These are phyloP conservation scores for Cyberlindnera euphorbiiphila DNA, from an alignment of 805 yeast genomes.

Conservation along the genomic window DNA sequence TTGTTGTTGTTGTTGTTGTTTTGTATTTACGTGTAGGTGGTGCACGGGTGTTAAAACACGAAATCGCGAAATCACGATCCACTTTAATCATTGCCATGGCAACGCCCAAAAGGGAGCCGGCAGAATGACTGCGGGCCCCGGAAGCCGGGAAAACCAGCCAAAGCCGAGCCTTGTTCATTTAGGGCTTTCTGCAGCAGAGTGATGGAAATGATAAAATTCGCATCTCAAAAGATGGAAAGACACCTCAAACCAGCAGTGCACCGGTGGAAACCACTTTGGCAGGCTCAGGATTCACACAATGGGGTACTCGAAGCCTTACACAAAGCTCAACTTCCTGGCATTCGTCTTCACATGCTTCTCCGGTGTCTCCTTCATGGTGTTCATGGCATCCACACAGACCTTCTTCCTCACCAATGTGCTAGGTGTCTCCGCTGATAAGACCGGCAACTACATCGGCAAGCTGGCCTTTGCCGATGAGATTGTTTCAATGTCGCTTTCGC, in stretches of 20 bases:
- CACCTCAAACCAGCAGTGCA: not conserved
- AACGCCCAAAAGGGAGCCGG: not conserved
- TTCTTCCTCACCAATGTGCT: constrained; percentile 39
- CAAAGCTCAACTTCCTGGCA: constrained; percentile 28
- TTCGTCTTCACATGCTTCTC: constrained; percentile 36
- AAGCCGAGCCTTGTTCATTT: not conserved
- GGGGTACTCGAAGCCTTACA: constrained; percentile 17
- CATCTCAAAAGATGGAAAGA: not conserved
- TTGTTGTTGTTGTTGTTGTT: constrained; percentile 15
- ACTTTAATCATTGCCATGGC: constrained; percentile 6
- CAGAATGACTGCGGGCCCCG: not conserved
- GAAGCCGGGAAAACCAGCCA: not conserved
- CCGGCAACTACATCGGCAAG: constrained; percentile 45
- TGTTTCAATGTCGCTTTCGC: constrained; percentile 48
- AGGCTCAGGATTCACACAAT: constrained; percentile 2
- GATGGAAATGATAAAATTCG: constrained; percentile 2
- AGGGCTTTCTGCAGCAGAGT: not conserved
- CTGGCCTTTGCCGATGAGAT: constrained; percentile 59
- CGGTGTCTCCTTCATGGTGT: constrained; percentile 40
- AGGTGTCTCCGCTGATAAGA: constrained; percentile 27
- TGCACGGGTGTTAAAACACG: constrained; percentile 11
- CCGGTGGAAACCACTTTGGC: too few species aligned
- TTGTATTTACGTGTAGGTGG: constrained; percentile 17
- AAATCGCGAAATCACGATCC: too few species aligned
- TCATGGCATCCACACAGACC: constrained; percentile 41